Percentiles rank a stretch among this genome's conserved stretches.
Evolutionary conservation across 1,284 basidiomycete genomes (phyloP).

Genomic region (Naganishia sp.): DNA sequence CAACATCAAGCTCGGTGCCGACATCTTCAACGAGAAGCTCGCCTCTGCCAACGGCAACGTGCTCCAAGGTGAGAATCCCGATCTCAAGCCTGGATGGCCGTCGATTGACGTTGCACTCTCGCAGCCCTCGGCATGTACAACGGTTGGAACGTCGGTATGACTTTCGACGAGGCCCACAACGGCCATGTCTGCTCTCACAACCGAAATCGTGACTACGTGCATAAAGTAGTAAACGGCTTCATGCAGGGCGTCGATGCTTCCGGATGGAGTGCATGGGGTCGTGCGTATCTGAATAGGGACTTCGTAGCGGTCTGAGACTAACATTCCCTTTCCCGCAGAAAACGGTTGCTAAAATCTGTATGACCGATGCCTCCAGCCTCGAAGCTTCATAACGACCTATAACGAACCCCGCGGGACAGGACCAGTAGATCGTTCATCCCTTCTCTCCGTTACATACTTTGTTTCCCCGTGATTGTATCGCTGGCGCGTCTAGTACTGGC

Average conservation of each 20-base stretch:
- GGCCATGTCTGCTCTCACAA: conserved; percentile 71
- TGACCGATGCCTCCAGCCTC: neutral
- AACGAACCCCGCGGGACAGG: conserved; percentile 9
- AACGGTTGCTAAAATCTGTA: conserved; percentile 15
- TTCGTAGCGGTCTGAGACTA: neutral
- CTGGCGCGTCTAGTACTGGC: conserved; percentile 9
- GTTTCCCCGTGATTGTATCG: conserved; percentile 11
- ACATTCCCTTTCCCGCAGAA: neutral
- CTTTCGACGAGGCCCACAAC: conserved; percentile 62
- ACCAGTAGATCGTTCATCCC: conserved; percentile 1
- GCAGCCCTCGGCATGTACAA: conserved; percentile 72
- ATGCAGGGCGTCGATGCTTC: conserved; percentile 51
- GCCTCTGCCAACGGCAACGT: conserved; percentile 62
- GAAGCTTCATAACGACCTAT: neutral
- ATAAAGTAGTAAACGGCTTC: conserved; percentile 75
- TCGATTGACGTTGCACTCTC: conserved; percentile 21
- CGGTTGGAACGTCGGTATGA: conserved; percentile 70
- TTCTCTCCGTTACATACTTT: neutral
- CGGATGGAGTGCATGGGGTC: conserved; percentile 11
- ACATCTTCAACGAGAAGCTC: conserved; percentile 64
- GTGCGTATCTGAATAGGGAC: conserved; percentile 4
- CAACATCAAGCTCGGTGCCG: conserved; percentile 55
- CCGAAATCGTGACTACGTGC: conserved; percentile 50
- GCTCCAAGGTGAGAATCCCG: conserved; percentile 47
- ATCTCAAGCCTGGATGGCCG: neutral